Conservation (phyloP, 2,329 filamentous ascomycete genomes). For the Zasmidium angulare region DNA sequence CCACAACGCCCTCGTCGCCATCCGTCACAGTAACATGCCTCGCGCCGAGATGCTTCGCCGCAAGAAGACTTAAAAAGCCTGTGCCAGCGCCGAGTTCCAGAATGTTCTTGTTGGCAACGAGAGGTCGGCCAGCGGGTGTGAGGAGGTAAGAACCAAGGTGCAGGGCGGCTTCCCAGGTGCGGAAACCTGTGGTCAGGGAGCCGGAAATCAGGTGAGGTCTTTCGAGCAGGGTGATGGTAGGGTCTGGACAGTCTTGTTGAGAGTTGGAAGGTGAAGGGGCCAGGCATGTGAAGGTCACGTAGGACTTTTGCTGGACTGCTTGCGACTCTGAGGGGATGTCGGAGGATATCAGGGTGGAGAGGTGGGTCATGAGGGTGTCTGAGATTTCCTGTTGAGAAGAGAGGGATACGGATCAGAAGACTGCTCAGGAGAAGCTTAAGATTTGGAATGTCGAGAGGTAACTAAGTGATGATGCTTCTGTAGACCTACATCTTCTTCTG, state of each 20-base stretch:
- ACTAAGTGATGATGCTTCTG: constrained; percentile 1
- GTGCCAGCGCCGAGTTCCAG: constrained; percentile 76
- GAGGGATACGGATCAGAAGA: constrained; percentile 24
- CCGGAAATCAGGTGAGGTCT: constrained; percentile 68
- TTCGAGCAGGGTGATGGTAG: constrained; percentile 63
- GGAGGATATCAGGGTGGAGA: constrained; percentile 64
- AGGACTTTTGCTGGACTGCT: constrained; percentile 69
- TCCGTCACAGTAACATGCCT: constrained; percentile 67
- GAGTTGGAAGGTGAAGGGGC: constrained; percentile 20
- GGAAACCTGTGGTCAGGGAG: constrained; percentile 70
- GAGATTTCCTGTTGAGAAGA: constrained; percentile 68
- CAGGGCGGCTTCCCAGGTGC: constrained; percentile 79
- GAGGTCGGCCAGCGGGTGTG: constrained; percentile 46
- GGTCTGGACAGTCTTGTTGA: constrained; percentile 20
- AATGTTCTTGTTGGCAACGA: constrained; percentile 57
- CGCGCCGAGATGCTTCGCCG: constrained; percentile 64
- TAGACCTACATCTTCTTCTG: constrained; percentile 78
- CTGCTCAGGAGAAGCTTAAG: constrained; percentile 15
- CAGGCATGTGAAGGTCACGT: constrained; percentile 67
- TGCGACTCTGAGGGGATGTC: constrained; percentile 64
- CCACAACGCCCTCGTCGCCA: constrained; percentile 70
- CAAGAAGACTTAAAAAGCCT: constrained; percentile 72
- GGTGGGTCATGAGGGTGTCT: constrained; percentile 70
- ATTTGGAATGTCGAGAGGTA: constrained; percentile 24
- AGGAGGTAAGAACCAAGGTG: constrained; percentile 71